Conservation (phyloP, 164 flowering plant genomes). For the Tetracentron sinense region DNA sequence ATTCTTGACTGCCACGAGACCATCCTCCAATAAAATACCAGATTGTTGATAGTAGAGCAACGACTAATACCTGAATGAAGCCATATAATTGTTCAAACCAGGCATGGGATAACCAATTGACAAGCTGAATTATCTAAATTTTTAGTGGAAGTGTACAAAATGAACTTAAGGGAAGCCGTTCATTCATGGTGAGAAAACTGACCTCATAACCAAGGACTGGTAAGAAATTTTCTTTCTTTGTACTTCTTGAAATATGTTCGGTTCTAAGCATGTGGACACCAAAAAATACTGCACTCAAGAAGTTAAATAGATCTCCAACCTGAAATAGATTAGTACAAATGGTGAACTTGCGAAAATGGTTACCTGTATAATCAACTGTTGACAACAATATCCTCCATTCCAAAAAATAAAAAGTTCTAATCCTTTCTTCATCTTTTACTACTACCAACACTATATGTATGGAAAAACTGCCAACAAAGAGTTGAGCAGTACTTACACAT, state of each 20-base stretch:
- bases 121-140: not conserved
- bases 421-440: slow-evolving; percentile 13
- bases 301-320: slow-evolving; percentile 81
- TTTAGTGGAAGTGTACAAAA: not conserved
- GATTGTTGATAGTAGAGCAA: slow-evolving; percentile 50
- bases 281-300: slow-evolving; percentile 77
- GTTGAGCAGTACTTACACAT: slow-evolving; percentile 41
- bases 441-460: slow-evolving; percentile 4
- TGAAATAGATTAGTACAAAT: slow-evolving; percentile 26
- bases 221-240: slow-evolving; percentile 48
- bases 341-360: slow-evolving; percentile 3
- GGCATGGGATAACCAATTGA: not conserved
- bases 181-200: slow-evolving; percentile 9
- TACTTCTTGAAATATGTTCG: slow-evolving; percentile 66
- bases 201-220: slow-evolving; percentile 89
- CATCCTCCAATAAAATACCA: slow-evolving; percentile 56
- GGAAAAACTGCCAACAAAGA: slow-evolving; percentile 1
- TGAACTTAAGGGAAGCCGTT: not conserved
- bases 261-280: slow-evolving; percentile 88
- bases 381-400: slow-evolving; percentile 9
- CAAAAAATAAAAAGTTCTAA: not conserved
- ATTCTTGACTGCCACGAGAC: slow-evolving; percentile 25
- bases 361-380: slow-evolving; percentile 1
- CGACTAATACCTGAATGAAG: slow-evolving; percentile 45
- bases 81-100: slow-evolving; percentile 6